Base-by-base conservation (phyloP, 2,329 filamentous ascomycete species). In the Coniosporium tulheliwenetii region DNA sequence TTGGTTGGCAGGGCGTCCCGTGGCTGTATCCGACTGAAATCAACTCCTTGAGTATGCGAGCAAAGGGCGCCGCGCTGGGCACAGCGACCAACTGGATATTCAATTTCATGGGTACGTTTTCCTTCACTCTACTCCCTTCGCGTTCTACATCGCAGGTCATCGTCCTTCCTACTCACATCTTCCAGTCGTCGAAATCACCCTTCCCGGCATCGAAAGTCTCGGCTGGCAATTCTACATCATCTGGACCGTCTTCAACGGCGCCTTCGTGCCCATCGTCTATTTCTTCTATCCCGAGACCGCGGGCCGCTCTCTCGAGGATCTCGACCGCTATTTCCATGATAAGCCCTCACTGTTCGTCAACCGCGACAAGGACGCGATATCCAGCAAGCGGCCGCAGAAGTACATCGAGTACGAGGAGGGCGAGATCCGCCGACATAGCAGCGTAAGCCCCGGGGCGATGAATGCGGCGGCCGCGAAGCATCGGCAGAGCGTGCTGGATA, bases 201-300 rank as follows among this genome's bases (percentile, higher is more conserved):
- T 48, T 8, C 49, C 49, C 30, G 53, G 54, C 12, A 55, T 56
- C 38, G 14, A 45, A 10, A 49, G 37, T 10, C 56, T 56, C 2
- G 46, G 48, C 5, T 75, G 68, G 61, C 64, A 63, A 41, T 74
- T 68, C 40, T 75, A 66, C 56, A 62, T 74, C 30, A 62, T 74
- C 46, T 77, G 70, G 54, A 66, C 69, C 2, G 61, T 64, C n/a
- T 63, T 71, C 49, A 73, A 71, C 55, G 67, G 64, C 32, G 48
- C 50, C 2, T 72, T 71, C 46, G 54, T 73, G 0, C 68, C 67
- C 1, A 58, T 64, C 8, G 56, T 68, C 10, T 69, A 68, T 47
- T 45, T 57, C 30, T 55, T 55, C 44, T 51, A 52, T 12, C 52
- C 56, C 5, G 57, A 59, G 41, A 61, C 56, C 3, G 50, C 50